A percentile compares a stretch with the other conserved stretches of the same genome.
These are phyloP conservation scores for Aspergillus tamarii DNA, from an alignment of 2,329 filamentous ascomycete species.

Conservation along the genomic window DNA sequence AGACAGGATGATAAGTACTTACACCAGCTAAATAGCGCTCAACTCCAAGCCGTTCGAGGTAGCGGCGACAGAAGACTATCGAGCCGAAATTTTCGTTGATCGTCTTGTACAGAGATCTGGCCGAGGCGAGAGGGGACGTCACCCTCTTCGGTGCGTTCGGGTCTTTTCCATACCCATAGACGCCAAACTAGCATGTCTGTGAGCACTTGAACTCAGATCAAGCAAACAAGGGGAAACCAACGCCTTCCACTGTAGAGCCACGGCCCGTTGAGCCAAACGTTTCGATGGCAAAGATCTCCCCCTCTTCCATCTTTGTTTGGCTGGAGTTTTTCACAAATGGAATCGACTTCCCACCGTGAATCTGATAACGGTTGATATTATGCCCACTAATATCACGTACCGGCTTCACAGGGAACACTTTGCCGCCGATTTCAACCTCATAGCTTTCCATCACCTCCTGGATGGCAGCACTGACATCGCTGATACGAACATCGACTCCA, in stretches of 20 bases:
- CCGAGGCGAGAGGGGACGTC: slow-evolving; percentile 53
- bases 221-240: slow-evolving; percentile 25
- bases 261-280: slow-evolving; percentile 61
- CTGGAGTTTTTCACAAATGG: slow-evolving; percentile 57
- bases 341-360: slow-evolving; percentile 60
- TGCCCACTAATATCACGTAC: slow-evolving; percentile 60
- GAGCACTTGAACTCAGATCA: background rate
- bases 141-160: slow-evolving; percentile 39
- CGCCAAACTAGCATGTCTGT: slow-evolving; percentile 43
- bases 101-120: slow-evolving; percentile 59
- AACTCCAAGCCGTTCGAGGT: slow-evolving; percentile 65
- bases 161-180: slow-evolving; percentile 57
- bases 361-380: slow-evolving; percentile 57
- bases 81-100: slow-evolving; percentile 67
- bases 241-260: slow-evolving; percentile 53
- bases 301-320: slow-evolving; percentile 61
- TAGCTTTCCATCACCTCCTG: slow-evolving; percentile 67
- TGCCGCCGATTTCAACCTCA: slow-evolving; percentile 59
- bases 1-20: slow-evolving; percentile 26
- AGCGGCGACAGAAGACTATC: slow-evolving; percentile 63
- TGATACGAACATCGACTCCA: slow-evolving; percentile 59
- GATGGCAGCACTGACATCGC: slow-evolving; percentile 60
- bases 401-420: slow-evolving; percentile 58
- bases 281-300: slow-evolving; percentile 62
- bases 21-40: slow-evolving; percentile 63